Evolutionary conservation across 2,329 filamentous ascomycete species (phyloP).

Genomic region (Stagonosporopsis rhizophila): DNA sequence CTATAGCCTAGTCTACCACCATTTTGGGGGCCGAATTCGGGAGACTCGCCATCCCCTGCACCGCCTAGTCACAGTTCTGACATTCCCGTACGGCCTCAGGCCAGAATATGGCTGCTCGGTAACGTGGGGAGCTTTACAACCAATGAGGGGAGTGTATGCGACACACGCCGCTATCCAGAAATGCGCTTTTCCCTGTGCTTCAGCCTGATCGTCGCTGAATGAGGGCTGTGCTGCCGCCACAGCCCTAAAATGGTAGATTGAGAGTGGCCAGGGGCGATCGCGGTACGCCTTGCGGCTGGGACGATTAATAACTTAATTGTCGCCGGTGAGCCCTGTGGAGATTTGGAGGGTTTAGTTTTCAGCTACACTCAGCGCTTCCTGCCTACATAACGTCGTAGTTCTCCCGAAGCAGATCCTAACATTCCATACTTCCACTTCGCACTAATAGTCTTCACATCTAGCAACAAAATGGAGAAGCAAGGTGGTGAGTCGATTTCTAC

Average conservation of each 20-base stretch:
- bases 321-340: slow-evolving; percentile 14
- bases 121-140: not conserved
- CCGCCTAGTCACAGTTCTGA: not conserved
- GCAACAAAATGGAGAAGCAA: slow-evolving; percentile 46
- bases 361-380: not conserved
- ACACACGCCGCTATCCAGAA: slow-evolving; percentile 1
- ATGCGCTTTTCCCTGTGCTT: not conserved
- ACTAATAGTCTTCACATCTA: not conserved
- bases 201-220: slow-evolving; percentile 18
- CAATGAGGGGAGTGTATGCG: not conserved
- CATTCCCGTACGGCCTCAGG: slow-evolving; percentile 1
- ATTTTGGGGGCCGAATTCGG: slow-evolving; percentile 9
- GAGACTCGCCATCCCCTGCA: slow-evolving; percentile 35
- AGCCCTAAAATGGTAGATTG: slow-evolving; percentile 1
- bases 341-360: slow-evolving; percentile 2
- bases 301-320: slow-evolving; percentile 5
- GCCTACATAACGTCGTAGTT: not conserved
- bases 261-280: slow-evolving; percentile 9
- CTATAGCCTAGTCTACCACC: slow-evolving; percentile 1
- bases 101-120: not conserved
- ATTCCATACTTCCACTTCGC: not conserved
- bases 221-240: slow-evolving; percentile 29
- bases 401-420: not conserved
- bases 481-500: slow-evolving; percentile 34
- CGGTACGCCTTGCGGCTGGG: slow-evolving; percentile 24